Evolutionary conservation across 768 basidiomycete species (phyloP).

Genomic region (Calocybe cyanea): DNA sequence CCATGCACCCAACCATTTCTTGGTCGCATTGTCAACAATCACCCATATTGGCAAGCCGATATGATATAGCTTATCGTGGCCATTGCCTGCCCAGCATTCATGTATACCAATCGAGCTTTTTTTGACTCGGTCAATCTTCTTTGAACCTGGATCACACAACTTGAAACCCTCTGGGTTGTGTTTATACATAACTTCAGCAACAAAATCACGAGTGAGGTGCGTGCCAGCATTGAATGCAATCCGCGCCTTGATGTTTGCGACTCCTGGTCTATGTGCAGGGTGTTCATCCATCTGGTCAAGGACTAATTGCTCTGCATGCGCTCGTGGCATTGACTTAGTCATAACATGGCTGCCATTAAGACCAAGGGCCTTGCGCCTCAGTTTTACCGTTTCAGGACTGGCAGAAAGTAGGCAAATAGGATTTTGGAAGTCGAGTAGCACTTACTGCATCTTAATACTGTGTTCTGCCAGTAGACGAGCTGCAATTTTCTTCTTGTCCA

Average conservation of each 20-base stretch:
- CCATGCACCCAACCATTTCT: slow-evolving; percentile 7
- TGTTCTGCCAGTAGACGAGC: no score
- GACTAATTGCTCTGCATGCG: not conserved
- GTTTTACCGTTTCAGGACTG: no score
- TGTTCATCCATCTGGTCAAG: not conserved
- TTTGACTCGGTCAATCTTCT: not conserved
- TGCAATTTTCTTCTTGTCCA: no score
- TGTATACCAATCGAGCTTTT: not conserved
- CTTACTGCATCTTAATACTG: no score
- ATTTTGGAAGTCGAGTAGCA: no score
- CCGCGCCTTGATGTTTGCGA: not conserved
- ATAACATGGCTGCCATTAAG: not conserved
- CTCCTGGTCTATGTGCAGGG: not conserved
- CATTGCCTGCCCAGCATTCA: not conserved
- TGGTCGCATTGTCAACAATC: slow-evolving; percentile 8
- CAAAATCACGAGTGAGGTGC: not conserved
- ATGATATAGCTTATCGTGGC: slow-evolving; percentile 35
- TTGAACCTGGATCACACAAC: not conserved
- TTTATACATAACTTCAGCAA: not conserved
- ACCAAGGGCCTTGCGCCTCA: no score
- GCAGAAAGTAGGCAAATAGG: no score
- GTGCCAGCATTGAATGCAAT: not conserved
- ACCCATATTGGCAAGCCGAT: slow-evolving; percentile 37
- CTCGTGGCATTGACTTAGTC: not conserved
- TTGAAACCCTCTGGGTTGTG: not conserved